These are phyloP conservation scores for Austroboletus eburneus DNA, from an alignment of 768 basidiomycete species.

Conservation along the genomic window DNA sequence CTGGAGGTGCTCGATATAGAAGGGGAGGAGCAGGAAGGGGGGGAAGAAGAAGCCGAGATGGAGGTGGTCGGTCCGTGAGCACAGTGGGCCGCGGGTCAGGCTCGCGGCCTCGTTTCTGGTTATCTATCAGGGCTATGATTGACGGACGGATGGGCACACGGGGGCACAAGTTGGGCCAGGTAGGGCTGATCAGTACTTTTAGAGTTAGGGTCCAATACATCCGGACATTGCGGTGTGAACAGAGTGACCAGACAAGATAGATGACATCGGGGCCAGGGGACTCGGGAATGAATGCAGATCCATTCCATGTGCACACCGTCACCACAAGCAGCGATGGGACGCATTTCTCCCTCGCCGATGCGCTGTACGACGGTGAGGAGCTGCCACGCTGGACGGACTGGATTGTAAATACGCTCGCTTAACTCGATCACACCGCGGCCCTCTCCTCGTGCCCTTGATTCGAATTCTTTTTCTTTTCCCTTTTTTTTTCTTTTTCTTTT, in stretches of 20 bases:
- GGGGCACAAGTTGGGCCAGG: too few species aligned
- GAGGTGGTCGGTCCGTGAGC: slow-evolving; percentile 22
- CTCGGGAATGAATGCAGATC: slow-evolving; percentile 36
- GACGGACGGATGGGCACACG: slow-evolving; percentile 12
- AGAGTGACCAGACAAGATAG: slow-evolving; percentile 6
- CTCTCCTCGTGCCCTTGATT: slow-evolving; percentile 65
- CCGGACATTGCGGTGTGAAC: slow-evolving; percentile 45
- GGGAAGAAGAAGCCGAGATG: slow-evolving; percentile 24
- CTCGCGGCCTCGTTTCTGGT: slow-evolving; percentile 27
- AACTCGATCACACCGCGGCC: slow-evolving; percentile 38
- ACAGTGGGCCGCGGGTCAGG: slow-evolving; percentile 19
- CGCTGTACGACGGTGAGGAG: neutral
- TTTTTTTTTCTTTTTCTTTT: too few species aligned
- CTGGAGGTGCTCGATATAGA: slow-evolving; percentile 80
- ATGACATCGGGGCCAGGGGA: slow-evolving; percentile 22
- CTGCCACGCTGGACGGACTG: slow-evolving; percentile 27
- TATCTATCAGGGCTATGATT: slow-evolving; percentile 17
- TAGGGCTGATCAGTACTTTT: slow-evolving; percentile 33
- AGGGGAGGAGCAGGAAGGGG: slow-evolving; percentile 47
- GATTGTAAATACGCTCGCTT: slow-evolving; percentile 38
- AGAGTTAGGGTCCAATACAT: slow-evolving; percentile 19
- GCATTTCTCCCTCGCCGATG: too few species aligned
- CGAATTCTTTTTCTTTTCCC: slow-evolving; percentile 47
- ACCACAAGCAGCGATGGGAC: too few species aligned
- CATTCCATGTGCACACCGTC: neutral